A percentile compares a stretch with the other conserved stretches of the same genome.
Evolutionary conservation across 2,329 filamentous ascomycete species (phyloP).

Genomic region (Colletotrichum gloeosporioides): DNA sequence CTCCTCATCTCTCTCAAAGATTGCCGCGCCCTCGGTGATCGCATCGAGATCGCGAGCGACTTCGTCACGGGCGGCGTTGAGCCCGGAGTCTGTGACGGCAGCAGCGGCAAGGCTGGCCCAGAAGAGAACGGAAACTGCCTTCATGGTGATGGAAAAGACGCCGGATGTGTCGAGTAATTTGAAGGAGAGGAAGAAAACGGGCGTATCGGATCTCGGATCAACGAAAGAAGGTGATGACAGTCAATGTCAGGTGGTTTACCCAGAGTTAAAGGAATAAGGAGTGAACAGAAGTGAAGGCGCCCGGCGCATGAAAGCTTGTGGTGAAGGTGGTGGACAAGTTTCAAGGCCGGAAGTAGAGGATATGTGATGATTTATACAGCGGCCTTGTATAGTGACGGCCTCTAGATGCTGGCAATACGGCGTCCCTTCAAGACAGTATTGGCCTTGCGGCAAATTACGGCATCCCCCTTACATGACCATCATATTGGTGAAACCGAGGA

Average conservation of each 20-base stretch:
- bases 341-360: not conserved
- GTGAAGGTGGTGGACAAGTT: not conserved
- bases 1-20: conserved; percentile 6
- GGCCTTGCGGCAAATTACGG: not conserved
- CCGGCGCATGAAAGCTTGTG: not conserved
- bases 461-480: not conserved
- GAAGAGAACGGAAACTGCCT: conserved; percentile 3
- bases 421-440: not conserved
- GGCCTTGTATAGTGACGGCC: not conserved
- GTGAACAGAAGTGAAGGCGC: not conserved
- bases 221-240: not conserved
- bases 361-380: not conserved
- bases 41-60: not conserved
- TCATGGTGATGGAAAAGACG: not conserved
- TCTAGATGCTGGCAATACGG: not conserved
- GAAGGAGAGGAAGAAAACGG: not conserved
- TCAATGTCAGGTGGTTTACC: not conserved
- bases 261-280: not conserved
- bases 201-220: not conserved
- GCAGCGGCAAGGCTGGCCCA: conserved; percentile 3
- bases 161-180: not conserved
- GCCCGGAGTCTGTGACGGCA: not conserved
- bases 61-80: not conserved
- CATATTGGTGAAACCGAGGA: not conserved
- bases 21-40: not conserved